These are phyloP conservation scores for Colletotrichum scovillei DNA, from an alignment of 2,329 filamentous ascomycete species.

Conservation along the genomic window DNA sequence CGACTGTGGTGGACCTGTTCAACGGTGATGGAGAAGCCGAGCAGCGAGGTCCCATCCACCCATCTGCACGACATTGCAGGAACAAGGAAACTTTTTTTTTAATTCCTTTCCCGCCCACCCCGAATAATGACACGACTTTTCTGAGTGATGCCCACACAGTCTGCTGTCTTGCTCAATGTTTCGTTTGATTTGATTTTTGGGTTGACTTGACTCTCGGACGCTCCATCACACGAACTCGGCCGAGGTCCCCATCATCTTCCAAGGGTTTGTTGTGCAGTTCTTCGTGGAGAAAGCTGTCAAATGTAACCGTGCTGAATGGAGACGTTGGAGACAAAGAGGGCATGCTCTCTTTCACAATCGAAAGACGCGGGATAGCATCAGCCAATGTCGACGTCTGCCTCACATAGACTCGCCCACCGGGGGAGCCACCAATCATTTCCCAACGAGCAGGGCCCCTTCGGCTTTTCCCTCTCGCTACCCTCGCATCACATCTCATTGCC, in stretches of 20 bases:
- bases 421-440: neutral
- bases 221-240: neutral
- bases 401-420: neutral
- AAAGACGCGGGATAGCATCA: neutral
- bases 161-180: neutral
- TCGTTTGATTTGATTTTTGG: neutral
- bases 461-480: neutral
- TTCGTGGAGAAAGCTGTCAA: neutral
- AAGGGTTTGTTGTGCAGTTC: neutral
- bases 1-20: neutral
- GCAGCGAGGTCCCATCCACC: conserved; percentile 2
- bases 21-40: neutral
- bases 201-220: neutral
- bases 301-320: neutral
- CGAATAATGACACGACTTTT: conserved; percentile 10
- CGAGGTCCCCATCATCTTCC: conserved; percentile 1
- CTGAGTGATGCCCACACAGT: neutral
- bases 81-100: neutral
- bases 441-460: neutral
- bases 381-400: neutral
- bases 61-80: conserved; percentile 31
- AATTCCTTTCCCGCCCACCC: neutral
- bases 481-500: neutral
- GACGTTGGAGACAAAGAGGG: neutral
- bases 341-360: neutral